These are phyloP conservation scores for Cryptococcus sp. DNA, from an alignment of 1,284 basidiomycete species.

Conservation along the genomic window DNA sequence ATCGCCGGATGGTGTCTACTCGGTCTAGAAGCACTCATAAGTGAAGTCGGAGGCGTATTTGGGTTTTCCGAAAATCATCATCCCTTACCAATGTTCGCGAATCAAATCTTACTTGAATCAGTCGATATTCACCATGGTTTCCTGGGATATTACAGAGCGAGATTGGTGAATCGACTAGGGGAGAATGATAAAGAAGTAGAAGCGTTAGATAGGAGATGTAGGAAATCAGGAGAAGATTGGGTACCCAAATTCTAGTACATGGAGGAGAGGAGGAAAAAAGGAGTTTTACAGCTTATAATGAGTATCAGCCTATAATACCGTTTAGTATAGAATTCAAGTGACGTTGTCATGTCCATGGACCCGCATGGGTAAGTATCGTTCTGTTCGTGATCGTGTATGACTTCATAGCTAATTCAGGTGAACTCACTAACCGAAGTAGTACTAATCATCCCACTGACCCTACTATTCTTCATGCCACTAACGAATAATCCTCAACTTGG, in stretches of 20 bases:
- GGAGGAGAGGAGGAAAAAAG: neutral
- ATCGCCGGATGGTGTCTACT: conserved; percentile 42
- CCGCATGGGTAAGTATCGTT: no score
- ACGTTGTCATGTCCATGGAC: no score
- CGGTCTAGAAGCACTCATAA: conserved; percentile 38
- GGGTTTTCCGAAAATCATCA: conserved; percentile 39
- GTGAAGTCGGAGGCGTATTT: conserved; percentile 42
- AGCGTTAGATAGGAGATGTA: conserved; percentile 29
- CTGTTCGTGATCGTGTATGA: no score
- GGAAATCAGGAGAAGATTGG: conserved; percentile 33
- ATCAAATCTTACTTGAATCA: conserved; percentile 37
- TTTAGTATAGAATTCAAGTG: no score
- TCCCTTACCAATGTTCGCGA: conserved; percentile 34
- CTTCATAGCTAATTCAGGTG: no score
- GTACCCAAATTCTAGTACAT: conserved; percentile 15
- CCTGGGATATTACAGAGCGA: conserved; percentile 27
- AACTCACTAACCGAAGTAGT: no score
- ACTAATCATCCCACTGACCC: no score
- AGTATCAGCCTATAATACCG: no score
- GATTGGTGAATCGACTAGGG: conserved; percentile 31
- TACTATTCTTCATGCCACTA: no score
- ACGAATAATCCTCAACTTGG: no score
- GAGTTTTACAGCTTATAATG: neutral
- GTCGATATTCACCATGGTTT: conserved; percentile 40
- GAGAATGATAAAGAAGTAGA: conserved; percentile 27